Base-by-base conservation (phyloP, 768 basidiomycete species). In the Russula olivacea region DNA sequence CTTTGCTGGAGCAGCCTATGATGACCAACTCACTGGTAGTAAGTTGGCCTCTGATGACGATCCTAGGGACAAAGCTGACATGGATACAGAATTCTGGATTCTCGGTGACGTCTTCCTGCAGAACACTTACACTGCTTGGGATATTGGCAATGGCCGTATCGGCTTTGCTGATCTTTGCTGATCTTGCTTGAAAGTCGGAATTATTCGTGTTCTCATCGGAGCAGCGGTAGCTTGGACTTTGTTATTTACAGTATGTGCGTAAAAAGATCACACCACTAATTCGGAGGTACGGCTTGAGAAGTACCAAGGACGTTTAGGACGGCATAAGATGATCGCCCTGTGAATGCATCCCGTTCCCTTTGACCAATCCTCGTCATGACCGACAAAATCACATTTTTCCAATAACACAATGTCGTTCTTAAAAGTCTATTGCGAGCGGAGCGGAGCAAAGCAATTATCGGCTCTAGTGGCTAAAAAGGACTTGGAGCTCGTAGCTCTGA, bases 111-210 rank as follows among this genome's bases (percentile, higher is more conserved):
- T 45, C 19, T 52, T 52, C 51, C 41, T 59, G 8, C 59, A 7
- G 21, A 53, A 53, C 2, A 6, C 52, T 15, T 59, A 59, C 30
- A 41, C 38, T 10, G 50, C 41, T 9, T 59, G 25, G n/a, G 51
- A 59, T 34, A 14, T 59, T 21, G 40, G 50, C 6, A 9, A 43
- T 2, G 2, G 0, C 38, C 50, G 50, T 1, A 32, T 59, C 10
- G 58, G 58, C 4, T 59, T 59, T 6, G 41, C 59, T 23, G 45
- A 41, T 2, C 4, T 59, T 59, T 6, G 41, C 59, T 23, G 45
- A 41, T 2, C 51, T 61, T 54, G 23, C 7, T 36, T 23, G 21
- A 34, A 49, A 49, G 25, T 49, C 10, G 14, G 2, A 34, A 52
- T 15, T n/a, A 34, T 52, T n/a, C 19, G 10, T 10, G 45, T 47